Base-by-base conservation (phyloP, 306 rosid genomes). In the Aeschynomene evenia region DNA sequence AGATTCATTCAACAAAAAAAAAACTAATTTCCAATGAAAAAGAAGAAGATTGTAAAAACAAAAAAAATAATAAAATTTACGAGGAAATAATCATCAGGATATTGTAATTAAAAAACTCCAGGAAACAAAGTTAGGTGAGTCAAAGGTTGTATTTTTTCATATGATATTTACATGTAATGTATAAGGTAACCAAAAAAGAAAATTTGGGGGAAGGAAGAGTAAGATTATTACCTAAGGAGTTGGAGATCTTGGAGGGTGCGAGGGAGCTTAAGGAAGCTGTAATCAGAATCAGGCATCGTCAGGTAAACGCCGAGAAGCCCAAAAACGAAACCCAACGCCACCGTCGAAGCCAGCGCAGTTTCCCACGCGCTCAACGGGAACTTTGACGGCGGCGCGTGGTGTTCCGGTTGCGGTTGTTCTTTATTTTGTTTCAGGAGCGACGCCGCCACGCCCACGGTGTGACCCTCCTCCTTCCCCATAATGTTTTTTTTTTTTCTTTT, bases 231-330 rank as follows among this genome's bases (percentile, higher is more conserved):
- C 98, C 97, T 60, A 42, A 91, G 85, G 45, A 91, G 83, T 73
- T 81, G 89, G 78, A 94, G 97, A 69, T 94, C 99, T 50, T 91
- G 73, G 42, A 94, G 96, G 77, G 57, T 87, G 19, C 86, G 96
- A 16, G 97, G 99, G 51, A 91, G 89, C 91, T 94, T 94, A 43
- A 94, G 99, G 51, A 94, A 94, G 86, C 99, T 87, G 74, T 94
- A 94, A 82, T 94, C 99, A 21, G 99, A 91, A 46, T 84, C 84
- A 4, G 99, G 99, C 88, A 94, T 85, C 79, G 97, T 88, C 3
- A 88, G 81, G 66, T 94, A 94, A 48, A 94, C 91, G 60, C 86
- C 75, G 33, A 87, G 54, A 49, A 94, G 69, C n/a, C 92, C 88
- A 0, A 80, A 2, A 13, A 70, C 26, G 59, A 89, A 91, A 1